Evolutionary conservation across 805 yeast genomes (phyloP), one percentile per base, ranked within the genome.

Genomic region (Wickerhamiella cacticola): DNA sequence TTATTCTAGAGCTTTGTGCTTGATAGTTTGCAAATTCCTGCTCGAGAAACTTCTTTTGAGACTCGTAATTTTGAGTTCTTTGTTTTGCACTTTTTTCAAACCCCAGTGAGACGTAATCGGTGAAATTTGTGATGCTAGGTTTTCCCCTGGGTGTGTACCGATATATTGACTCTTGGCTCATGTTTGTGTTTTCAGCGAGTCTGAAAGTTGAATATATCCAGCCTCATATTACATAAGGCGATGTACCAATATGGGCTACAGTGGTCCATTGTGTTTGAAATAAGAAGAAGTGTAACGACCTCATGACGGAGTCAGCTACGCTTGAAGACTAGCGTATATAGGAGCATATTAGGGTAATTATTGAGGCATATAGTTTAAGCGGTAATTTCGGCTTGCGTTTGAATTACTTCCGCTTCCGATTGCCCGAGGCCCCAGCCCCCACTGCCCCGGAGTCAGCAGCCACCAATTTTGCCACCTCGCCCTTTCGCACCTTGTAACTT

Each of bases 391-490:
- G n/a, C n/a, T n/a, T n/a, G n/a, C n/a, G n/a, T n/a, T n/a, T n/a
- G n/a, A n/a, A n/a, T n/a, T n/a, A n/a, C n/a, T n/a, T n/a, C n/a
- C n/a, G n/a, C n/a, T n/a, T n/a, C n/a, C n/a, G n/a, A n/a, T n/a
- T n/a, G n/a, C n/a, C n/a, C n/a, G n/a, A n/a, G n/a, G n/a, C n/a
- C n/a, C n/a, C 7, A 25, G 28, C 28, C 28, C 36, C 36, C 36
- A n/a, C 36, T 31, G 21, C 36, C 36, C 15, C 34, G n/a, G 19
- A 7, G 36, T 31, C 36, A 31, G 36, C 36, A 31, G 36, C 36
- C 36, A 31, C 36, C 19, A 31, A 4, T 31, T 31, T 31, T 31
- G 36, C 36, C 36, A 31, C 36, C 19, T 15, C 21, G 36, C 36
- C 4, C 19, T 31, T 31, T 31, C 36, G 36, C 36, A 31, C 36